These are phyloP conservation scores for Picochlorum sp. DNA, from an alignment of 139 green algal genomes.

Conservation along the genomic window DNA sequence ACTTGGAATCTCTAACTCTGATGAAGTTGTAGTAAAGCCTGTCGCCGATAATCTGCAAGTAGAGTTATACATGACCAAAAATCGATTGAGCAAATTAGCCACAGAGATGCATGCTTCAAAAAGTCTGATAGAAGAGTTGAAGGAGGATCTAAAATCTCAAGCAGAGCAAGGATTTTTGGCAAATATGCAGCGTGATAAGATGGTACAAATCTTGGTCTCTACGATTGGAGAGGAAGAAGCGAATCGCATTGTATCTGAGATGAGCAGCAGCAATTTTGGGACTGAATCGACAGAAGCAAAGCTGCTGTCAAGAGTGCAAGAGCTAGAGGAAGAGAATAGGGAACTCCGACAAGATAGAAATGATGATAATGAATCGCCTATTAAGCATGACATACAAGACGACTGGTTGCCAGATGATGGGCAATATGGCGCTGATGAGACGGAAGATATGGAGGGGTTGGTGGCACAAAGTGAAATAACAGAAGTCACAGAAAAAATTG, in stretches of 20 bases:
- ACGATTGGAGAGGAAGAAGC: neutral
- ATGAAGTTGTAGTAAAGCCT: neutral
- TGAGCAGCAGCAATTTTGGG: no score
- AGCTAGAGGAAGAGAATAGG: constrained; percentile 1
- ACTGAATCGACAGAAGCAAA: neutral
- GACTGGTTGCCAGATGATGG: neutral
- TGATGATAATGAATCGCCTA: neutral
- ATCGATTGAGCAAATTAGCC: neutral
- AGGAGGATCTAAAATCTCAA: neutral
- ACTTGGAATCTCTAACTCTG: neutral
- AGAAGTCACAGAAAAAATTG: constrained; percentile 12
- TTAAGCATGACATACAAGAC: neutral
- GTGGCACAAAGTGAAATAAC: neutral
- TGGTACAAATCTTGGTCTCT: neutral
- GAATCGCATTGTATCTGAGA: no score
- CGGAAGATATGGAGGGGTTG: no score
- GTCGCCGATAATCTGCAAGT: neutral
- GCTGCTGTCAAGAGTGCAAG: neutral
- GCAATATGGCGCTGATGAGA: neutral
- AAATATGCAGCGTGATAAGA: neutral
- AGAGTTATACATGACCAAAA: neutral
- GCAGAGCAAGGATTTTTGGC: neutral
- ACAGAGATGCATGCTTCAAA: neutral
- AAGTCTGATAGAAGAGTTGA: neutral
- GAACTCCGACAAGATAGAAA: neutral